These are phyloP conservation scores for Taxillus chinensis DNA, from an alignment of 164 flowering plant species.

Conservation along the genomic window DNA sequence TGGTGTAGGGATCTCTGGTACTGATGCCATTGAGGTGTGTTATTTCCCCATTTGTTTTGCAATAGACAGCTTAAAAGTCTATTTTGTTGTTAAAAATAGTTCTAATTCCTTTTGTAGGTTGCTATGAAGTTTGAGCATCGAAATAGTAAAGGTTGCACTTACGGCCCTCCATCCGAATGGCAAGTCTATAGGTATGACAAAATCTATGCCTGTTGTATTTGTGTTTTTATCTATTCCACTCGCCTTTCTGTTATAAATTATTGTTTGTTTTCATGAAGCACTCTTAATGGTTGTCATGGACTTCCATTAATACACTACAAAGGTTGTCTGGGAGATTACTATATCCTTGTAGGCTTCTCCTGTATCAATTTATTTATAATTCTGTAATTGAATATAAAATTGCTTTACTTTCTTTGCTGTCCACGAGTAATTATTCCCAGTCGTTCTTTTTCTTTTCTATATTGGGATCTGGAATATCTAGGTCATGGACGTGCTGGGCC, in stretches of 20 bases:
- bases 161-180: constrained; percentile 97
- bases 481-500: constrained; percentile 96
- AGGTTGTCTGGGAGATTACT: constrained; percentile 85
- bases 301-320: constrained; percentile 73
- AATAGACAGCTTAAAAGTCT: no score
- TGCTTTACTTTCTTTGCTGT: no score
- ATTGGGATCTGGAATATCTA: no score
- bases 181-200: constrained; percentile 89
- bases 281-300: constrained; percentile 76
- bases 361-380: no score
- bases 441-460: no score
- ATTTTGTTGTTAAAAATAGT: no score
- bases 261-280: constrained; percentile 26
- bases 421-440: no score
- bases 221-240: not conserved
- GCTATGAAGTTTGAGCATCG: constrained; percentile 88
- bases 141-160: constrained; percentile 85
- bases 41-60: no score
- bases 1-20: constrained; percentile 28
- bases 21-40: constrained; percentile 41
- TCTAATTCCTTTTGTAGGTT: constrained; percentile 56
- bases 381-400: no score
- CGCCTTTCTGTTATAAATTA: constrained; percentile 3
- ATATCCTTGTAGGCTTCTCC: constrained; percentile 66
- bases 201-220: no score